A percentile compares a stretch with the other conserved stretches of the same genome.
phyloP scores from a whole-genome alignment of 2,329 filamentous ascomycete species.

The Fusarium sublunatum region DNA sequence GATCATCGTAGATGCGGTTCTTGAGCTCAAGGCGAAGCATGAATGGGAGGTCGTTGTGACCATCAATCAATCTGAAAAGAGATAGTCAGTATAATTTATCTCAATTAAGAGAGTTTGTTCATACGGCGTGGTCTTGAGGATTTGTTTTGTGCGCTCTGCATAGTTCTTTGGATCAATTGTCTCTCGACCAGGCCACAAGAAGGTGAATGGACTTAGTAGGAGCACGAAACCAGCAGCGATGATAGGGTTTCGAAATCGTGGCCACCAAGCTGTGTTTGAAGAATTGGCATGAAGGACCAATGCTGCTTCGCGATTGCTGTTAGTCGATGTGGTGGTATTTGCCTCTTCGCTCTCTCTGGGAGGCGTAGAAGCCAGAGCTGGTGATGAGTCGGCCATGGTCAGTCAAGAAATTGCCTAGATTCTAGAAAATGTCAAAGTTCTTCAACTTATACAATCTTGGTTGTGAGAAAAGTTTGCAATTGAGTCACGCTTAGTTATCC shows the following conservation, averaged over 20 bases:
- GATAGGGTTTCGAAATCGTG: constrained; percentile 14
- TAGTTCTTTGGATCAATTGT: constrained; percentile 26
- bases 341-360: not conserved
- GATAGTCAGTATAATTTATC: not conserved
- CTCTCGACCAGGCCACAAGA: constrained; percentile 13
- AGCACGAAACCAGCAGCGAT: constrained; percentile 17
- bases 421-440: not conserved
- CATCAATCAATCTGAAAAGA: constrained; percentile 44
- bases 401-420: not conserved
- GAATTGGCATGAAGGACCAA: constrained; percentile 14
- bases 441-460: not conserved
- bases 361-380: not conserved
- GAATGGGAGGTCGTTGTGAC: constrained; percentile 49
- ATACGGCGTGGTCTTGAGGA: constrained; percentile 30
- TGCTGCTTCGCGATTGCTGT: constrained; percentile 6
- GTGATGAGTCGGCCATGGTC: constrained; percentile 2
- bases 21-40: constrained; percentile 47
- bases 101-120: not conserved
- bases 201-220: constrained; percentile 19
- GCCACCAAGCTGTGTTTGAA: constrained; percentile 8
- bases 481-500: constrained; percentile 24
- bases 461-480: constrained; percentile 5
- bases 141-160: constrained; percentile 27
- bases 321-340: not conserved
- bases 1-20: constrained; percentile 40